A percentile compares a stretch with the other conserved stretches of the same genome.
Evolutionary conservation across 176 grass and related monocot species (phyloP).

Genomic region (Lolium perenne): DNA sequence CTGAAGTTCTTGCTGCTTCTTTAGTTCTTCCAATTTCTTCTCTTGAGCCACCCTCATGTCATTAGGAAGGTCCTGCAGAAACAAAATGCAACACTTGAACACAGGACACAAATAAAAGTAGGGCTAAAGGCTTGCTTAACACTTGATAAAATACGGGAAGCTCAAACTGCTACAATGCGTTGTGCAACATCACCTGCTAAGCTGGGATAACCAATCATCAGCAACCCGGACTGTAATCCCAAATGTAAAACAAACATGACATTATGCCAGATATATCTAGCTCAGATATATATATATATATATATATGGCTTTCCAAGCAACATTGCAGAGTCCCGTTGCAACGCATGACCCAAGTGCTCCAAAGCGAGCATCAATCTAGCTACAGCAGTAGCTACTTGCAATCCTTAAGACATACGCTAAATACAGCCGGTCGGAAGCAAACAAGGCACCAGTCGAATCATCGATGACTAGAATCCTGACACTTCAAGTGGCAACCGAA

Average conservation of each 20-base stretch:
- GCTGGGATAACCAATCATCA: background rate
- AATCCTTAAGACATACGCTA: background rate
- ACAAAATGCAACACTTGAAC: conserved; percentile 45
- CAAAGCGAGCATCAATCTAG: background rate
- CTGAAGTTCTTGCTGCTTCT: conserved; percentile 86
- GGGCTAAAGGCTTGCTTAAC: background rate
- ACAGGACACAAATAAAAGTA: conserved; percentile 11
- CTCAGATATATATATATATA: background rate
- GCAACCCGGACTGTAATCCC: background rate
- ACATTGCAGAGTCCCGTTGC: background rate
- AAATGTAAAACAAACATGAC: background rate
- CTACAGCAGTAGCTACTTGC: background rate
- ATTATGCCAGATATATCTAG: background rate
- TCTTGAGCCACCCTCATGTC: conserved; percentile 85
- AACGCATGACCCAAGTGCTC: background rate
- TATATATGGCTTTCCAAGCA: background rate
- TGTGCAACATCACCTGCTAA: background rate
- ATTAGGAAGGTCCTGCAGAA: conserved; percentile 73
- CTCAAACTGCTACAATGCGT: background rate
- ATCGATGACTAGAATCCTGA: background rate
- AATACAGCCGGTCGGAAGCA: background rate
- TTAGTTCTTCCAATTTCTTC: conserved; percentile 95
- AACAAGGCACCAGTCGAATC: background rate
- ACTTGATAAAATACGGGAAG: background rate
- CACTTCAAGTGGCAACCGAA: background rate